Base-by-base conservation (phyloP, 257 asterid genomes). In the Solanum chilense region DNA sequence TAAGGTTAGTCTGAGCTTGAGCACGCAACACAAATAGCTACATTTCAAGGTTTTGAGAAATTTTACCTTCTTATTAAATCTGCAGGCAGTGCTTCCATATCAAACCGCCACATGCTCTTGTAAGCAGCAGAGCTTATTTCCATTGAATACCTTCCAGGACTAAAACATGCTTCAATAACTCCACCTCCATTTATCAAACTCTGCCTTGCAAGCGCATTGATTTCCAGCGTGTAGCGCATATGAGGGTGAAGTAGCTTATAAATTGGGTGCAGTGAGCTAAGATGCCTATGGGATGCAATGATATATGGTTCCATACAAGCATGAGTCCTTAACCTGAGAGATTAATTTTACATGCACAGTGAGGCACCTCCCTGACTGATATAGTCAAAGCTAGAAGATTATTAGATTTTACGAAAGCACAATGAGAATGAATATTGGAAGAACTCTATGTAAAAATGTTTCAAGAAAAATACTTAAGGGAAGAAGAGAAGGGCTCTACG, bases 41-140 rank as follows among this genome's bases (percentile, higher is more conserved):
- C 4, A 3, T 83, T 31, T 44, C 33, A 58, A 41, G 70, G 62
- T 44, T 20, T 31, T 66, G 31, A 70, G 68, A 58, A 5, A 41
- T 29, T 64, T 82, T 88, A 96, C 99, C 99, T 92, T 83, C 93
- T 92, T 73, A 96, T 45, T 87, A 96, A 86, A 90, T 96, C 98
- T 66, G 95, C 94, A 27, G 99, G 99, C 84, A 96, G 87, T 12
- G 95, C 91, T 90, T 96, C 98, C 98, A 90, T 90, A 91, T 96
- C 99, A 25, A 96, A 96, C 64, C 94, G 92, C 99, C 99, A 96
- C 90, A 89, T 87, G 92, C 89, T 90, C 92, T 94, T 91, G 87
- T 96, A 96, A 75, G 98, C 99, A 25, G 96, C 97, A 62, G 99
- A 96, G 91, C 98, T 94, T 56, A 96, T 70, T 90, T 96, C 99